phyloP scores from a whole-genome alignment of 352 stramenopile genomes.

The Globisporangium echinulatum region DNA sequence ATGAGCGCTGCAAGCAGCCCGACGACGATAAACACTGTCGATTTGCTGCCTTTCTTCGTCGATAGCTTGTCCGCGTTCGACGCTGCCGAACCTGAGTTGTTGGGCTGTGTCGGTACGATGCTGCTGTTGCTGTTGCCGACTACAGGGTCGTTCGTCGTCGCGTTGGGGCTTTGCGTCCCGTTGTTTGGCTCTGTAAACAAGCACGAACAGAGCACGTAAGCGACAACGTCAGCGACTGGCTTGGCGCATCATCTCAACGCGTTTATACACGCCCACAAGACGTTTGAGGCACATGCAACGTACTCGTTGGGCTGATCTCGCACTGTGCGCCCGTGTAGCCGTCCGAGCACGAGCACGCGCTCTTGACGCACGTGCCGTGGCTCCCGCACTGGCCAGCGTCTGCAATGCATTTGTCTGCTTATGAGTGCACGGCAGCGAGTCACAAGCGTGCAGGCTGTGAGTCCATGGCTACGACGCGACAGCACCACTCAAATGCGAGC shows the following conservation, averaged over 20 bases:
- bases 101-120: conserved; percentile 1
- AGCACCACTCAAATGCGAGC: neutral
- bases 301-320: conserved; percentile 31
- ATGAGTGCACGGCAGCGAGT: neutral
- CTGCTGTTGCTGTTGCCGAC: conserved; percentile 1
- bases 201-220: neutral
- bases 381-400: conserved; percentile 37
- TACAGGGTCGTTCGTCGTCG: too few relatives aligned
- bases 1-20: conserved; percentile 53
- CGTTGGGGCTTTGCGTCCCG: neutral
- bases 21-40: conserved; percentile 61
- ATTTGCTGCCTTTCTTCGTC: conserved; percentile 27
- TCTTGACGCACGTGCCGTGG: conserved; percentile 35
- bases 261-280: too few relatives aligned
- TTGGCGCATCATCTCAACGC: too few relatives aligned
- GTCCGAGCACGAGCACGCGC: conserved; percentile 25
- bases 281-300: neutral
- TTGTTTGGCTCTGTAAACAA: neutral
- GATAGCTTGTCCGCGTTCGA: conserved; percentile 17
- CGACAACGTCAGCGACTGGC: too few relatives aligned
- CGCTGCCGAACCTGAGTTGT: conserved; percentile 10
- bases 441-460: neutral
- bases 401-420: conserved; percentile 30
- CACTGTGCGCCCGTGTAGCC: conserved; percentile 47
- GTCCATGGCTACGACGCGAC: too few relatives aligned